phyloP scores from a whole-genome alignment of 495 filamentous ascomycete species.

The Talaromyces nanjingensis region DNA sequence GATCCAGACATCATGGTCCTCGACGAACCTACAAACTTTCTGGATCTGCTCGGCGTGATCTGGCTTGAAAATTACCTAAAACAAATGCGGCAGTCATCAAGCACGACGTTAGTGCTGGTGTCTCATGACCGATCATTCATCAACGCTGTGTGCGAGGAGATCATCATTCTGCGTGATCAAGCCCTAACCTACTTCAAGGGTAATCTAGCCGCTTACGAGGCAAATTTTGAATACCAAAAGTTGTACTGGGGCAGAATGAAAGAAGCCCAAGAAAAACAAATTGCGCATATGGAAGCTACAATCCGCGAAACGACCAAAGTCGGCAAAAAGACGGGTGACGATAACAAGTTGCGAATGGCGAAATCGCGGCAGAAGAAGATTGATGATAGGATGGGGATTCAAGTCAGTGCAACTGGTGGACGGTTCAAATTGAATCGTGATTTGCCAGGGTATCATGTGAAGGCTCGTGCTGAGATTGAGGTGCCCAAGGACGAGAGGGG shows the following conservation, averaged over 20 bases:
- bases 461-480: slow-evolving; percentile 57
- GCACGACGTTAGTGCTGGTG: slow-evolving; percentile 55
- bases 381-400: slow-evolving; percentile 68
- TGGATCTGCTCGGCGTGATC: slow-evolving; percentile 74
- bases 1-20: slow-evolving; percentile 73
- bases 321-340: slow-evolving; percentile 65
- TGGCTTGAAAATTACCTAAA: slow-evolving; percentile 71
- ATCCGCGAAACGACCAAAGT: slow-evolving; percentile 62
- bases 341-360: slow-evolving; percentile 72
- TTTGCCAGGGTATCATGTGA: slow-evolving; percentile 50
- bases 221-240: slow-evolving; percentile 56
- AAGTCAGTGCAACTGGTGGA: slow-evolving; percentile 60
- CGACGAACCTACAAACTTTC: slow-evolving; percentile 82
- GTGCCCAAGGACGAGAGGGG: slow-evolving; percentile 58
- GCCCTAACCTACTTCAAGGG: slow-evolving; percentile 60
- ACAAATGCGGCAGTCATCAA: slow-evolving; percentile 33
- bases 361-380: slow-evolving; percentile 74
- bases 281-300: slow-evolving; percentile 67
- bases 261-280: slow-evolving; percentile 70
- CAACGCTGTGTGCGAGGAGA: slow-evolving; percentile 63
- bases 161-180: slow-evolving; percentile 62
- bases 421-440: slow-evolving; percentile 77
- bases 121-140: slow-evolving; percentile 76
- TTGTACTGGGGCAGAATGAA: slow-evolving; percentile 64
- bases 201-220: slow-evolving; percentile 60